Percentiles rank a stretch among this genome's conserved stretches.
These are phyloP conservation scores for Penicillium sp. DNA, from an alignment of 2,329 filamentous ascomycete species.

Conservation along the genomic window DNA sequence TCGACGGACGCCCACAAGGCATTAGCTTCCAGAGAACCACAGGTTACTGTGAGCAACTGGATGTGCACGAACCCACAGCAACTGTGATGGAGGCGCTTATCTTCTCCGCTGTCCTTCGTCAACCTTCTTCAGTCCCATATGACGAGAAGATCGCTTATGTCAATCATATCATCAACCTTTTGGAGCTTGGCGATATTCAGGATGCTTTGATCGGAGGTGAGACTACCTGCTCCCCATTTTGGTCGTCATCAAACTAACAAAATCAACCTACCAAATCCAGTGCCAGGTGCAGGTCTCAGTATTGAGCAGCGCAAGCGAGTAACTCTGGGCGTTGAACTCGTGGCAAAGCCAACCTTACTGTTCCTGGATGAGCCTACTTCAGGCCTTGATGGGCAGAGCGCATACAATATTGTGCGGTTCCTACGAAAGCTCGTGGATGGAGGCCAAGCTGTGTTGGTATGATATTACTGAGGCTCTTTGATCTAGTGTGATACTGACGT, in stretches of 20 bases:
- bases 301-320: conserved; percentile 68
- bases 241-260: neutral
- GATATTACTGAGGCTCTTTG: neutral
- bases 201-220: conserved; percentile 62
- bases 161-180: conserved; percentile 64
- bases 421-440: conserved; percentile 65
- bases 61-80: conserved; percentile 64
- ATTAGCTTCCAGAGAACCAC: conserved; percentile 53
- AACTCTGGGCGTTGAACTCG: conserved; percentile 62
- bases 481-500: neutral
- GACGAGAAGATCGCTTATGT: conserved; percentile 66
- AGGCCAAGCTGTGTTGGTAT: conserved; percentile 66
- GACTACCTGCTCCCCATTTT: neutral
- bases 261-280: conserved; percentile 26
- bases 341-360: conserved; percentile 62
- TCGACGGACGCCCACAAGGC: conserved; percentile 45
- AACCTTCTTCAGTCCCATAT: conserved; percentile 55
- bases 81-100: conserved; percentile 66
- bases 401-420: conserved; percentile 59
- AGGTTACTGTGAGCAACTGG: conserved; percentile 62
- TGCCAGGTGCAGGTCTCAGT: conserved; percentile 59
- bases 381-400: conserved; percentile 68
- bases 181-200: conserved; percentile 66
- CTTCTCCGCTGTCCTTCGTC: conserved; percentile 65
- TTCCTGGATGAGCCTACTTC: conserved; percentile 65